Evolutionary conservation across 495 filamentous ascomycete genomes (phyloP).

Genomic region (Penicillium soppii): DNA sequence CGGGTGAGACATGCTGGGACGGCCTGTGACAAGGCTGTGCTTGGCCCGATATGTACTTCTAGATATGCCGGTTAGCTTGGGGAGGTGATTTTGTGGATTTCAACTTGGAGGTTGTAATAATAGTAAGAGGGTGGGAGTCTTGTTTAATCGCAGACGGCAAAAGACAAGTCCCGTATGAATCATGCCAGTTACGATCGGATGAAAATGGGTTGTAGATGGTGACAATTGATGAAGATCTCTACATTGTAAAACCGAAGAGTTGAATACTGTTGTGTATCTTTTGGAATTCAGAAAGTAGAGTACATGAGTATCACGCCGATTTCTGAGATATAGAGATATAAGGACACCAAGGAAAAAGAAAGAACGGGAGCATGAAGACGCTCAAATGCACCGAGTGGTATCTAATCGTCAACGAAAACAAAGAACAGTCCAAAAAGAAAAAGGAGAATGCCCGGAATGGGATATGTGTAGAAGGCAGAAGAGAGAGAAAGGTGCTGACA

Average conservation of each 20-base stretch:
- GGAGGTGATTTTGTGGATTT: too few relatives aligned
- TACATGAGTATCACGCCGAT: background rate
- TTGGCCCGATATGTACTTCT: conserved; percentile 8
- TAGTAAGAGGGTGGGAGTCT: too few relatives aligned
- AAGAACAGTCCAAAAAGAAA: conserved; percentile 19
- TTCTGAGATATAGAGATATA: background rate
- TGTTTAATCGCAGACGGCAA: too few relatives aligned
- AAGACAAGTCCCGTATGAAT: too few relatives aligned
- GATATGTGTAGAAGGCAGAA: conserved; percentile 8
- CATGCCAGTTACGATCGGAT: too few relatives aligned
- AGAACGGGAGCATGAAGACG: conserved; percentile 5
- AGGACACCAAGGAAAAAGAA: background rate
- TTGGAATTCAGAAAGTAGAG: background rate
- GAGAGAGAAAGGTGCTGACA: conserved; percentile 11
- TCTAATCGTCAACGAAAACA: conserved; percentile 17
- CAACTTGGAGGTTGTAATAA: too few relatives aligned
- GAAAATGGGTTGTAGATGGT: too few relatives aligned
- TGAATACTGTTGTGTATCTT: background rate
- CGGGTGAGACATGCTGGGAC: conserved; percentile 18
- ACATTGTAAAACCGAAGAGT: background rate
- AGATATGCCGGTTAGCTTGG: conserved; percentile 4
- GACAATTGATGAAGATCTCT: too few relatives aligned
- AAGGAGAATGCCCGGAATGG: background rate
- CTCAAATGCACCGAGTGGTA: conserved; percentile 14
- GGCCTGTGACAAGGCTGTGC: background rate